A percentile compares a stretch with the other conserved stretches of the same genome.
These are phyloP conservation scores for Tetrahymena elliotti DNA, from an alignment of 73 alveolate species.

Conservation along the genomic window DNA sequence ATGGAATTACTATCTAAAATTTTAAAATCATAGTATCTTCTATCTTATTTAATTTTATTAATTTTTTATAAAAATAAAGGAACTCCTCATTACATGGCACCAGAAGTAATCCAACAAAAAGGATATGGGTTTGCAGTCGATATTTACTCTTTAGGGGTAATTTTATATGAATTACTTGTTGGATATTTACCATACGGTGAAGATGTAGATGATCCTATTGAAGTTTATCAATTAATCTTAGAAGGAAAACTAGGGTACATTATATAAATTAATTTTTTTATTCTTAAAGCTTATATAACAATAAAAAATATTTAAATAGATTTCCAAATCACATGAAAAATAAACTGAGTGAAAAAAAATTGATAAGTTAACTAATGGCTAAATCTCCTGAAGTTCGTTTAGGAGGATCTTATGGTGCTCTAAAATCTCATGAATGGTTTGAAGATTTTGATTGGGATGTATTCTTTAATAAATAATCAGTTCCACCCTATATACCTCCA, in stretches of 20 bases:
- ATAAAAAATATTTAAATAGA: neutral
- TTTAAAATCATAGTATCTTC: no score
- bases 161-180: conserved; percentile 80
- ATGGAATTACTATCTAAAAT: no score
- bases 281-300: neutral
- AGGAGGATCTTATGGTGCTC: conserved; percentile 32
- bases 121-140: conserved; percentile 98
- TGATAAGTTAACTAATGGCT: conserved; percentile 13
- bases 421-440: conserved; percentile 40
- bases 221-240: neutral
- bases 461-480: conserved; percentile 5
- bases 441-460: conserved; percentile 40
- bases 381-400: conserved; percentile 31
- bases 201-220: neutral
- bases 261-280: neutral
- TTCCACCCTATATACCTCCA: conserved; percentile 7
- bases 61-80: conserved; percentile 39
- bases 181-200: conserved; percentile 95
- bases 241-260: neutral
- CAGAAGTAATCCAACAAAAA: conserved; percentile 89
- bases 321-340: neutral
- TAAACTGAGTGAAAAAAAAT: conserved; percentile 4
- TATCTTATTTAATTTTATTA: neutral
- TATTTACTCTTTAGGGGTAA: conserved; percentile 94
- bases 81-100: conserved; percentile 97